A percentile compares a stretch with the other conserved stretches of the same genome.
Evolutionary conservation across 2,329 filamentous ascomycete genomes (phyloP).

Genomic region (Stemphylium vesicarium): DNA sequence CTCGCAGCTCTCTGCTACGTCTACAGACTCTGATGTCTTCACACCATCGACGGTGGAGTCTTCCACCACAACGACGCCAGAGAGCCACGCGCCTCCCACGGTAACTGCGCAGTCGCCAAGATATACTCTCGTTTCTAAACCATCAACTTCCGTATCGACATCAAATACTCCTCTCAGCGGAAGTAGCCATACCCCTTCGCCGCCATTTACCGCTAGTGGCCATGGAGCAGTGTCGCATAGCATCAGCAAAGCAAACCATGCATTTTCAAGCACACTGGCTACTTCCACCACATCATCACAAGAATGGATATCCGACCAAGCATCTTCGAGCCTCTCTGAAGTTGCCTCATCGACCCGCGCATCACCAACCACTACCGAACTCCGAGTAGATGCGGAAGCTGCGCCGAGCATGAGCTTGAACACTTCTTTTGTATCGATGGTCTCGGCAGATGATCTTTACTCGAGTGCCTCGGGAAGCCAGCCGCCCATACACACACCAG

Average conservation of each 20-base stretch:
- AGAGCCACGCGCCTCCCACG: not conserved
- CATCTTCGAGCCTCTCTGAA: not conserved
- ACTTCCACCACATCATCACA: not conserved
- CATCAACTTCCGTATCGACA: not conserved
- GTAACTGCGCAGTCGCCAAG: not conserved
- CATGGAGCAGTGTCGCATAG: not conserved
- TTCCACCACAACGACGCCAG: not conserved
- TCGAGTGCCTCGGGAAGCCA: not conserved
- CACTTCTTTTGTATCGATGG: not conserved
- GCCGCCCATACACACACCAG: not conserved
- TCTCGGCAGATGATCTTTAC: not conserved
- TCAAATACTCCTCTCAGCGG: not conserved
- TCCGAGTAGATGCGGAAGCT: not conserved
- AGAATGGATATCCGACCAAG: not conserved
- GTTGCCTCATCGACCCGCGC: not conserved
- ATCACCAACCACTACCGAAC: not conserved
- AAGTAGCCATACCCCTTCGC: not conserved
- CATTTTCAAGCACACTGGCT: not conserved
- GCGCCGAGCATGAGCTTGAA: not conserved
- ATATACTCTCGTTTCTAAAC: not conserved
- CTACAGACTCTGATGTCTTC: not conserved
- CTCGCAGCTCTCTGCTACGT: not conserved
- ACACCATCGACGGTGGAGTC: not conserved
- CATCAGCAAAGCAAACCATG: not conserved
- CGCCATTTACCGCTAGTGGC: not conserved